Percentiles rank a stretch among this genome's conserved stretches.
Evolutionary conservation across 495 filamentous ascomycete species (phyloP).

Genomic region (Aspergillus ostianus): DNA sequence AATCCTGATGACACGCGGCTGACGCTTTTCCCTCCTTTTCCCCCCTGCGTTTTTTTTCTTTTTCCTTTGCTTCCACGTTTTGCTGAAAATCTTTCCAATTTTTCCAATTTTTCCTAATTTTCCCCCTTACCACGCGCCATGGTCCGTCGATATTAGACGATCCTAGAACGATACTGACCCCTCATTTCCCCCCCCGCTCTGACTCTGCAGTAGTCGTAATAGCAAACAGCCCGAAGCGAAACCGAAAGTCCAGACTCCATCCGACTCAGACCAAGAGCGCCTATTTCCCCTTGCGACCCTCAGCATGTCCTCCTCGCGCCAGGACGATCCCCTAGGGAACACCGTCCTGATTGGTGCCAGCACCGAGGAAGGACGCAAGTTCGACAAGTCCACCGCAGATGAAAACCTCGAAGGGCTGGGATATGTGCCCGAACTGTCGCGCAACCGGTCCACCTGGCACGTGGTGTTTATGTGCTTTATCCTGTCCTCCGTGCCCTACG

Average conservation of each 20-base stretch:
- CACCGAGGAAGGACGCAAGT: not conserved
- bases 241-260: too few relatives aligned
- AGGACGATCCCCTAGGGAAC: not conserved
- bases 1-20: not conserved
- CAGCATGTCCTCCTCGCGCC: not conserved
- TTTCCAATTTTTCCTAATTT: not conserved
- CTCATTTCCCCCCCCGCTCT: not conserved
- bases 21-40: not conserved
- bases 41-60: not conserved
- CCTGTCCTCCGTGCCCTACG: constrained; percentile 54
- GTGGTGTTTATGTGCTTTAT: constrained; percentile 39
- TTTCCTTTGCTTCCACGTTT: not conserved
- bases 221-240: not conserved
- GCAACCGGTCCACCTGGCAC: constrained; percentile 48
- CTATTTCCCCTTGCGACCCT: not conserved
- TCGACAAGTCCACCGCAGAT: constrained; percentile 16
- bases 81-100: not conserved
- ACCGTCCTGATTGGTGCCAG: not conserved
- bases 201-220: not conserved
- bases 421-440: constrained; percentile 54
- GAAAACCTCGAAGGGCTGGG: constrained; percentile 39
- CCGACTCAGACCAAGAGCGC: not conserved
- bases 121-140: not conserved
- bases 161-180: not conserved
- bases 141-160: not conserved